Evolutionary conservation across 176 grass and related monocot genomes (phyloP), one percentile per base, ranked within the genome.

Genomic region (Ananas comosus): DNA sequence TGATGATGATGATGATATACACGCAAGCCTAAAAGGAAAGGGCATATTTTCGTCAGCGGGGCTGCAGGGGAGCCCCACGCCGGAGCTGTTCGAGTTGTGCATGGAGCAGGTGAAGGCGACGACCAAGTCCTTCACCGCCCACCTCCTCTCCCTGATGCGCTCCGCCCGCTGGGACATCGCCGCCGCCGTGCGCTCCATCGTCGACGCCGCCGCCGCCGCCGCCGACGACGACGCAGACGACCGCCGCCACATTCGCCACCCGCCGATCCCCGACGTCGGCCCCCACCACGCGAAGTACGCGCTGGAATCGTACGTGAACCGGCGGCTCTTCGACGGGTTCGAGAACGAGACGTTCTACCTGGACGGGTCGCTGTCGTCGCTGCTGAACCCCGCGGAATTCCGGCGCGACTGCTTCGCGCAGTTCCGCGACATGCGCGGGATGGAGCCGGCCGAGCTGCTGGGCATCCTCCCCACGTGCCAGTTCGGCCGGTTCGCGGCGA

Each of bases 321-420:
- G 80, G 53, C 80, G 72, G 10, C 74, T 92, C 63, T 91, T 97
- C 65, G 79, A 82, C 52, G 89, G 86, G 24, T 97, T 97, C 77
- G 94, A 97, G 83, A 89, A 97, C 56, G 94, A 97, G 79, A 89
- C 94, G 5, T 97, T 97, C 84, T 97, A 93, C 86, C 74, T 97
- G 7, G 94, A 97, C 64, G 94, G 94, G 1, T 97, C 94, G 11
- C 94, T 97, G 29, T 84, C 89, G 0, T 97, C 94, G 9, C 89
- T 97, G 68, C 87, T 97, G 9, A 83, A 90, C 59, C 94, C 94
- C 13, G 76, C 79, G 1, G 89, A 89, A 11, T 97, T 86, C 84
- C 89, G 89, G 3, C 75, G 84, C 10, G 86, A 85, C 53, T 84
- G 80, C 69, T 88, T 88, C 82, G 11, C 75, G 70, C 94, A 97